phyloP scores from a whole-genome alignment of 2,329 filamentous ascomycete species.

The Trichoderma asperellum region DNA sequence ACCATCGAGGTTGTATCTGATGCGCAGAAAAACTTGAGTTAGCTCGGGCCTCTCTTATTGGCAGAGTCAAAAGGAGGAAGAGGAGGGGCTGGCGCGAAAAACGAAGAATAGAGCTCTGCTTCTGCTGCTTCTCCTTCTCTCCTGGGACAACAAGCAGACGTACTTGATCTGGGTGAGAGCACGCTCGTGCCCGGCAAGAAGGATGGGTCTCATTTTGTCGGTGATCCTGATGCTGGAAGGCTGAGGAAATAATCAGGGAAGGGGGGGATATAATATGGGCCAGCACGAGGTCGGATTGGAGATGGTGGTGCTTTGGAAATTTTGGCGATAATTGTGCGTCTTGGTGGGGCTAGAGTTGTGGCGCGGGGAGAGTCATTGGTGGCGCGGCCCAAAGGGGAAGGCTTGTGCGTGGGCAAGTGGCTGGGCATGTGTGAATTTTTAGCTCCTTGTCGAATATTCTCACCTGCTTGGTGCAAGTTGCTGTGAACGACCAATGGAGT shows the following conservation, averaged over 20 bases:
- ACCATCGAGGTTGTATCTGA: constrained; percentile 88
- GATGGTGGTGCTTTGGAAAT: constrained; percentile 43
- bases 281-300: constrained; percentile 29
- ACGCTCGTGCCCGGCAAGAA: constrained; percentile 95
- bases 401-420: constrained; percentile 10
- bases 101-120: constrained; percentile 4
- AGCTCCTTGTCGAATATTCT: not conserved
- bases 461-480: not conserved
- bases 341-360: constrained; percentile 46
- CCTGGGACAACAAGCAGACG: constrained; percentile 36
- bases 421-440: not conserved
- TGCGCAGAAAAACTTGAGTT: constrained; percentile 14
- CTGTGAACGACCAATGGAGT: not conserved
- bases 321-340: constrained; percentile 52
- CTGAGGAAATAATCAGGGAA: constrained; percentile 33
- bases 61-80: constrained; percentile 6
- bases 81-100: constrained; percentile 16
- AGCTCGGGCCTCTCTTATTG: constrained; percentile 15
- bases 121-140: not conserved
- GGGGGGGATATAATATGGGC: constrained; percentile 26
- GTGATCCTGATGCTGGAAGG: constrained; percentile 33
- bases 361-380: constrained; percentile 29
- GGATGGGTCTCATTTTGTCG: constrained; percentile 82
- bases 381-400: constrained; percentile 6
- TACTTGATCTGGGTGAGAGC: constrained; percentile 93